Evolutionary conservation across 495 filamentous ascomycete species (phyloP).

Genomic region (Penicillium coprophilum): DNA sequence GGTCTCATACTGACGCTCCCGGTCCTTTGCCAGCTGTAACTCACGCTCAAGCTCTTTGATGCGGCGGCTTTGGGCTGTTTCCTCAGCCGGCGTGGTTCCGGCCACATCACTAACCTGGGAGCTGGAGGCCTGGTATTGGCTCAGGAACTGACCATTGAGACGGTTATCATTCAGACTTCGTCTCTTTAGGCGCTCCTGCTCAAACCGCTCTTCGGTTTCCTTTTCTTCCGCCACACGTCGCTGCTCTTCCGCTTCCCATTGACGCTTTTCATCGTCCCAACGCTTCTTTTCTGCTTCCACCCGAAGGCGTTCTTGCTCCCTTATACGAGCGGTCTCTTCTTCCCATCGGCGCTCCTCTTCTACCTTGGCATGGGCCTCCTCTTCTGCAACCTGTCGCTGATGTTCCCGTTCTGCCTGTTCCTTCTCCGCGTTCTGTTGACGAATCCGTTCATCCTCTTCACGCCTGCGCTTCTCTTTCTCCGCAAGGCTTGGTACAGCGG

Average conservation of each 20-base stretch:
- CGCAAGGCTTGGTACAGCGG: slow-evolving; percentile 71
- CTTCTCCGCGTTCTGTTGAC: slow-evolving; percentile 43
- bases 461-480: slow-evolving; percentile 63
- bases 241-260: slow-evolving; percentile 82
- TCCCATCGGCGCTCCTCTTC: slow-evolving; percentile 81
- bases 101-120: slow-evolving; percentile 30
- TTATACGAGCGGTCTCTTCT: slow-evolving; percentile 65
- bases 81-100: slow-evolving; percentile 28
- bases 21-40: slow-evolving; percentile 78
- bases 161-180: slow-evolving; percentile 60
- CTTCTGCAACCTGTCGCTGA: slow-evolving; percentile 67
- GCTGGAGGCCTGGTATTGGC: slow-evolving; percentile 71
- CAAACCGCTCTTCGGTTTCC: slow-evolving; percentile 63
- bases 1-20: slow-evolving; percentile 79
- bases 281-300: slow-evolving; percentile 73
- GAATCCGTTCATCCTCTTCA: slow-evolving; percentile 63
- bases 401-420: slow-evolving; percentile 66
- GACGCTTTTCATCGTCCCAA: slow-evolving; percentile 83
- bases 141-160: slow-evolving; percentile 80
- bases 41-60: slow-evolving; percentile 83
- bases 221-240: slow-evolving; percentile 69
- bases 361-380: slow-evolving; percentile 57
- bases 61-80: slow-evolving; percentile 55
- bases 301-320: slow-evolving; percentile 66
- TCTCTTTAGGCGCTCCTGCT: slow-evolving; percentile 63